These are phyloP conservation scores for Silybum marianum DNA, from an alignment of 129 eudicot species.

Conservation along the genomic window DNA sequence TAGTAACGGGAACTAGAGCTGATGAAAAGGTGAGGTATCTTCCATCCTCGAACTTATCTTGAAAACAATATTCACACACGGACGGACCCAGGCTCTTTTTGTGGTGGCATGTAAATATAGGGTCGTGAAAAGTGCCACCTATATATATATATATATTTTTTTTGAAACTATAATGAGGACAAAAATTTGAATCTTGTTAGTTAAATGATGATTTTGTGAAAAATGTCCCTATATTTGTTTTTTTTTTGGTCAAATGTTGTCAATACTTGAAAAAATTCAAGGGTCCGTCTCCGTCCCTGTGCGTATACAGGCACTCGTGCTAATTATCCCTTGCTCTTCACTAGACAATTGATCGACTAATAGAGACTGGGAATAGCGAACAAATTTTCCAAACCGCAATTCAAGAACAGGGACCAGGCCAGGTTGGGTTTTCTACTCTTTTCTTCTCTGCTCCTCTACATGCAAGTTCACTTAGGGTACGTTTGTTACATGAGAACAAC, in stretches of 20 bases:
- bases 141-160: no score
- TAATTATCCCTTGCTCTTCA: constrained; percentile 8
- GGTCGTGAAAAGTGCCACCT: no score
- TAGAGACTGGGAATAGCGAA: constrained; percentile 87
- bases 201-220: no score
- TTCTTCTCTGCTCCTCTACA: background rate
- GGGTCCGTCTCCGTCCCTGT: no score
- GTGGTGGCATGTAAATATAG: no score
- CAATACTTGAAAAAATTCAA: no score
- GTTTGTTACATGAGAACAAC: background rate
- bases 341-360: constrained; percentile 80
- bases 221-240: no score
- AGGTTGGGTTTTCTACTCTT: constrained; percentile 33
- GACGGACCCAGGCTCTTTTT: no score
- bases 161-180: no score
- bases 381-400: constrained; percentile 80
- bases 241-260: no score
- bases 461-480: background rate
- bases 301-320: background rate
- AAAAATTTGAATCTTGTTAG: no score
- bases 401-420: constrained; percentile 84
- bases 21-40: constrained; percentile 75
- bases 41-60: background rate
- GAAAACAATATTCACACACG: background rate
- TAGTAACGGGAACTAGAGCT: constrained; percentile 77